Conservation (phyloP, 208 protist genomes). For the Crithidia brevicula region DNA sequence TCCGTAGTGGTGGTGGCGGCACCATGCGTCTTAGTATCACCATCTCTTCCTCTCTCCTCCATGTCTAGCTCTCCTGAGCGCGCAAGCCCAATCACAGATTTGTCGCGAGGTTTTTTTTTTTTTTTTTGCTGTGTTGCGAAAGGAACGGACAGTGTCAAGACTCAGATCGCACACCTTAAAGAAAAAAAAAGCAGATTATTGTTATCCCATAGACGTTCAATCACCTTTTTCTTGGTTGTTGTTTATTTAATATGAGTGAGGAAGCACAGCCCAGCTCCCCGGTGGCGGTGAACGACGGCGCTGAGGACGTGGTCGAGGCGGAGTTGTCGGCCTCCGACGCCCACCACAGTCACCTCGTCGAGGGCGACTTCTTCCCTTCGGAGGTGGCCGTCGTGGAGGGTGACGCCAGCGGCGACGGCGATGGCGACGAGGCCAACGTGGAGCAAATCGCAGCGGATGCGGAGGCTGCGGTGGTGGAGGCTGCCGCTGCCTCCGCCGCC, state of each 20-base stretch:
- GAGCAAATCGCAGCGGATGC: constrained; percentile 18
- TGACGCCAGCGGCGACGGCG: constrained; percentile 3
- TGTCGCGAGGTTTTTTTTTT: background rate
- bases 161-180: too few relatives aligned
- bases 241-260: background rate
- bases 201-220: too few relatives aligned
- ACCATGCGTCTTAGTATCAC: too few relatives aligned
- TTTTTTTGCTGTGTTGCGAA: background rate
- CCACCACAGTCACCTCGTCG: constrained; percentile 58
- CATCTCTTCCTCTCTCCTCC: too few relatives aligned
- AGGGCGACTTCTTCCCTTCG: constrained; percentile 73
- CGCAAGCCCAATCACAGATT: too few relatives aligned
- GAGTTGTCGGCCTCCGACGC: constrained; percentile 34
- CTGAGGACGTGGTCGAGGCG: constrained; percentile 47
- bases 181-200: too few relatives aligned
- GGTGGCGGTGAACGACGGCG: constrained; percentile 28
- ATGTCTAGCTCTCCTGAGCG: too few relatives aligned
- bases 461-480: constrained; percentile 8
- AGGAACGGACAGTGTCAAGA: too few relatives aligned
- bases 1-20: too few relatives aligned
- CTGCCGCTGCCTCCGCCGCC: background rate
- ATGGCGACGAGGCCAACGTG: constrained; percentile 15
- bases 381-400: constrained; percentile 27
- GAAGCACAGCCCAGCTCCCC: constrained; percentile 18
- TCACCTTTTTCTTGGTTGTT: too few relatives aligned